phyloP scores from a whole-genome alignment of 2,329 filamentous ascomycete genomes.

The Sclerotinia spermophila region DNA sequence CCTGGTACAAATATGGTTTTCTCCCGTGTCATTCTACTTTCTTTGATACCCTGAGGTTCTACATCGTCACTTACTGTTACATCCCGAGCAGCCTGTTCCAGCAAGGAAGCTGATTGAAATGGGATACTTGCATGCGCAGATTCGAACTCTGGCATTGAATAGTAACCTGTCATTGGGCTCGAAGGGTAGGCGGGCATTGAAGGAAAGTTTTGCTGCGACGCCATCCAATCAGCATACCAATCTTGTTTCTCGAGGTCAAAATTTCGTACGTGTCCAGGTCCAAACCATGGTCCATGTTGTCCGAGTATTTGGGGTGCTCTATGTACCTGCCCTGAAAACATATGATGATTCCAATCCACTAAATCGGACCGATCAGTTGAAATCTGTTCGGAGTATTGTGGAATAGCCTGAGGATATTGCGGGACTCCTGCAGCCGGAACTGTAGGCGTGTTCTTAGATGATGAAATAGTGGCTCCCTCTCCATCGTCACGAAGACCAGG shows the following conservation, averaged over 20 bases:
- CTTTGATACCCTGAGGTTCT: conserved; percentile 9
- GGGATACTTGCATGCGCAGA: background rate
- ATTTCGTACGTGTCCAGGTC: background rate
- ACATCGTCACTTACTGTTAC: too few species aligned
- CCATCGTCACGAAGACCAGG: background rate
- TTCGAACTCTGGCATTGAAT: background rate
- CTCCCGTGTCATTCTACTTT: conserved; percentile 17
- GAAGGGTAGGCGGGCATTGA: background rate
- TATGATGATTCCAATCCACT: background rate
- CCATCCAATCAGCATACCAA: background rate
- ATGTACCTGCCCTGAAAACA: background rate
- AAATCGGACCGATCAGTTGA: background rate
- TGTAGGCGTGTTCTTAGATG: background rate
- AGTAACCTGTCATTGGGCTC: background rate
- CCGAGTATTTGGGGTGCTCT: background rate
- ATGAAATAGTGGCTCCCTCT: background rate
- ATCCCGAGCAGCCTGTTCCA: background rate
- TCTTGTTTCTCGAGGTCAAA: background rate
- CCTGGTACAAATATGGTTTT: conserved; percentile 15
- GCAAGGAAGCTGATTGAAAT: background rate
- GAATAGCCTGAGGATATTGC: background rate
- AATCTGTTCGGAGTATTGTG: background rate
- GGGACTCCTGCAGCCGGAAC: background rate
- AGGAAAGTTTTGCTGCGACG: background rate
- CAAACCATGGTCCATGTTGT: background rate